Evolutionary conservation across 768 basidiomycete genomes (phyloP), one percentile per base, ranked within the genome.

Genomic region (Lyophyllum atratum): DNA sequence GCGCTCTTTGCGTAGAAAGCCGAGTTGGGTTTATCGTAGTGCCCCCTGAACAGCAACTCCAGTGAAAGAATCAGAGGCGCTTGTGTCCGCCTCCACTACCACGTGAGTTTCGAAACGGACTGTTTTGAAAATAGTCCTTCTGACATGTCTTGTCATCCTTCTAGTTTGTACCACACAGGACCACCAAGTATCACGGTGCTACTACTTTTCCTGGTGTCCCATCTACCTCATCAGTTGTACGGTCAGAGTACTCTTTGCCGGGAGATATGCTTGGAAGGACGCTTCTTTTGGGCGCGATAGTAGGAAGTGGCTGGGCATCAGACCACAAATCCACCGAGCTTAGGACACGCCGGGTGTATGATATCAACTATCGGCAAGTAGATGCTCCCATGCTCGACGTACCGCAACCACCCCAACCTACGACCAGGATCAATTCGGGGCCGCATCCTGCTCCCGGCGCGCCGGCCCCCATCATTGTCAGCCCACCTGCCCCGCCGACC

Each of bases 1-100:
- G 83, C 57, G 85, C 85, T 2, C 75, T 85, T 49, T 78, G 83
- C 45, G 85, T 86, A 11, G 85, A 86, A 66, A 84, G 81, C 42
- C 75, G 85, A 42, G 74, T 85, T 7, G 73, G 74, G 19, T 74
- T 74, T 64, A 73, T 80, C 49, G 76, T 79, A 21, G 65, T 79
- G 21, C 74, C 77, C 1, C 80, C 83, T 12, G 78, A 79, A 31
- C 70, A 74, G 22, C 61, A 66, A 14, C 58, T 73, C 29, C 64
- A 71, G 34, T 70, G 60, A 43, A 34, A 52, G 39, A 33, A 44
- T 21, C 42, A 59, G n/a, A 40, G 39, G n/a, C 34, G 17, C 34
- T 37, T 7, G 39, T 80, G 76, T 4, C 87, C 87, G 49, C 80
- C 85, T 53, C 87, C 87, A 14, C 83, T 85, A 46, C 74, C 89